Conservation (phyloP, 2,329 filamentous ascomycete genomes). For the Penicillium hesseltinei region DNA sequence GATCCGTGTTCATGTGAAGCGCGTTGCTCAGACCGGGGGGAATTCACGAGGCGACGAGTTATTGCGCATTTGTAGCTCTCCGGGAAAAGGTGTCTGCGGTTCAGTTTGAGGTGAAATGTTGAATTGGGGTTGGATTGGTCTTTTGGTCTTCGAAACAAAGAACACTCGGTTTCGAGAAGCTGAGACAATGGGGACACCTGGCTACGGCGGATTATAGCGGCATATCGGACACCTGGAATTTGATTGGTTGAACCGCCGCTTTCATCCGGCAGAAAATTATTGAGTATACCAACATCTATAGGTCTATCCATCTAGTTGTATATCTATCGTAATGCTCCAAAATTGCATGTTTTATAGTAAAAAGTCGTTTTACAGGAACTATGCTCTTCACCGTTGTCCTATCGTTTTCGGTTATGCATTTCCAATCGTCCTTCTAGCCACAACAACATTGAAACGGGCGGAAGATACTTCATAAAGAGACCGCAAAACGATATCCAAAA, state of each 20-base stretch:
- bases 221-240: background rate
- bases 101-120: background rate
- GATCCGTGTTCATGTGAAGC: background rate
- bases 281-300: background rate
- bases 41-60: background rate
- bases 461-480: background rate
- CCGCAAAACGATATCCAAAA: background rate
- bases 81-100: background rate
- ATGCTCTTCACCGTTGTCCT: background rate
- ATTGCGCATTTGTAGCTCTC: background rate
- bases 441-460: background rate
- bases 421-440: background rate
- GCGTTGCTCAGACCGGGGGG: constrained; percentile 1
- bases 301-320: too few species aligned
- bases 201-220: background rate
- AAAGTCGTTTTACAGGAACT: background rate
- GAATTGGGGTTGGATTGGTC: background rate
- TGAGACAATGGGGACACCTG: constrained; percentile 1
- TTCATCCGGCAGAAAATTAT: background rate
- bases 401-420: background rate
- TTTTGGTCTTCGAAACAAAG: constrained; percentile 5
- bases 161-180: background rate
- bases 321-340: background rate
- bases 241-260: background rate
- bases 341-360: background rate